Conservation (phyloP, 805 yeast species). For the Starmerella apis region DNA sequence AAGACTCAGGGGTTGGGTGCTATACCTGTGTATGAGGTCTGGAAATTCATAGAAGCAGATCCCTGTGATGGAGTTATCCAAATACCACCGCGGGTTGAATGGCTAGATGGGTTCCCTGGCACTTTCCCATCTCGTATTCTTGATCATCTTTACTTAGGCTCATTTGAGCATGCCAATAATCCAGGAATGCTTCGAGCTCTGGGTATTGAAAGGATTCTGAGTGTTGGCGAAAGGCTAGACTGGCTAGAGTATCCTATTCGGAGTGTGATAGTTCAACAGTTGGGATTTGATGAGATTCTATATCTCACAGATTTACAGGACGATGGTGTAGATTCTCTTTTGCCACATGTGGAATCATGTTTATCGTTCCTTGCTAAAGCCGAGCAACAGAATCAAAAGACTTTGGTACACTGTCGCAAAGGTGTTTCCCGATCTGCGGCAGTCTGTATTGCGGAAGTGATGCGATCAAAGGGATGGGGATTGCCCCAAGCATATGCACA, state of each 20-base stretch:
- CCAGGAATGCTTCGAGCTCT: slow-evolving; percentile 50
- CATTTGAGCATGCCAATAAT: slow-evolving; percentile 69
- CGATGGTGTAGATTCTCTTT: slow-evolving; percentile 77
- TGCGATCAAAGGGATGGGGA: slow-evolving; percentile 58
- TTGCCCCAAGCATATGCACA: slow-evolving; percentile 72
- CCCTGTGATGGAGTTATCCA: neutral
- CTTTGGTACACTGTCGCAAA: slow-evolving; percentile 84
- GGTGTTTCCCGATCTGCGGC: slow-evolving; percentile 95
- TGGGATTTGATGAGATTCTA: slow-evolving; percentile 37
- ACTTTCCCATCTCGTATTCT: slow-evolving; percentile 74
- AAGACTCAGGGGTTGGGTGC: slow-evolving; percentile 1
- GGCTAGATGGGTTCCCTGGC: slow-evolving; percentile 38
- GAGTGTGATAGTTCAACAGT: slow-evolving; percentile 2
- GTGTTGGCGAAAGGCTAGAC: slow-evolving; percentile 70
- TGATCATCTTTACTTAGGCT: slow-evolving; percentile 77
- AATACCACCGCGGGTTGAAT: neutral
- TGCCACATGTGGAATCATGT: slow-evolving; percentile 50
- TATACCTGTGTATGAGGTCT: neutral
- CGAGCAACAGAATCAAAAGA: slow-evolving; percentile 27
- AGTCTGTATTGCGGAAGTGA: slow-evolving; percentile 89
- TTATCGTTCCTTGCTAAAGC: slow-evolving; percentile 51
- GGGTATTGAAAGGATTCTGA: slow-evolving; percentile 63
- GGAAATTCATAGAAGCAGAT: neutral
- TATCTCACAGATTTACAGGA: slow-evolving; percentile 68
- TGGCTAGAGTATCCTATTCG: slow-evolving; percentile 42